phyloP scores from a whole-genome alignment of 148 eudicot genomes.

The Rheum nobile region DNA sequence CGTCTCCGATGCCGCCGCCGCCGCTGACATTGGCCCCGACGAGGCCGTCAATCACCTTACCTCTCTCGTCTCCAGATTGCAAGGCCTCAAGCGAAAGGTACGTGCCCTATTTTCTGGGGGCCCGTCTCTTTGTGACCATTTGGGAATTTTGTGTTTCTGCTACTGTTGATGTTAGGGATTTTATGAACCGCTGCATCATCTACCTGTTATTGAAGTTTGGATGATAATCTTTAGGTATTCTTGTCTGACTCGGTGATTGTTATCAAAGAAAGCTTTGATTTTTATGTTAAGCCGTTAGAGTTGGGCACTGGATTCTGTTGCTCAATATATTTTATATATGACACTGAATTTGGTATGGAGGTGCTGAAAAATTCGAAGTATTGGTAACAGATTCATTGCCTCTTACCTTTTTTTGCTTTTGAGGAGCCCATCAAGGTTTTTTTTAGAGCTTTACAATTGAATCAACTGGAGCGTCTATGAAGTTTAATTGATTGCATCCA shows the following conservation, averaged over 20 bases:
- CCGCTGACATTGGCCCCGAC: constrained; percentile 30
- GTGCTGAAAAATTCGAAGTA: neutral
- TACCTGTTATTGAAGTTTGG: neutral
- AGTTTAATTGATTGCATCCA: neutral
- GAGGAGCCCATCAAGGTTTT: too few relatives aligned
- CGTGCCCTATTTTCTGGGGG: neutral
- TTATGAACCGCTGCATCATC: neutral
- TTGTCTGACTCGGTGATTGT: neutral
- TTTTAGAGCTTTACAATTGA: too few relatives aligned
- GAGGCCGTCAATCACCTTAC: constrained; percentile 64
- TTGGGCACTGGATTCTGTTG: neutral
- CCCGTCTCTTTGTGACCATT: too few relatives aligned
- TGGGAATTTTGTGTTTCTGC: too few relatives aligned
- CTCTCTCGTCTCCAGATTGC: constrained; percentile 77
- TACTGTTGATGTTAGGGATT: too few relatives aligned
- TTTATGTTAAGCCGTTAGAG: neutral
- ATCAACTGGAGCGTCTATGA: too few relatives aligned
- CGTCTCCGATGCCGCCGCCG: constrained; percentile 35
- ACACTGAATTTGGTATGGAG: neutral
- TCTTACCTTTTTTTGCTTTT: too few relatives aligned
- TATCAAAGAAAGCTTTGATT: neutral
- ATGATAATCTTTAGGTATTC: neutral
- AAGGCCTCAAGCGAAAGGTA: constrained; percentile 91
- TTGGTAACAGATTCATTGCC: too few relatives aligned
- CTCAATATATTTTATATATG: neutral